Percentiles rank a stretch among this genome's conserved stretches.
Evolutionary conservation across 2,329 filamentous ascomycete genomes (phyloP).

Genomic region (Aspergillus caelatus): DNA sequence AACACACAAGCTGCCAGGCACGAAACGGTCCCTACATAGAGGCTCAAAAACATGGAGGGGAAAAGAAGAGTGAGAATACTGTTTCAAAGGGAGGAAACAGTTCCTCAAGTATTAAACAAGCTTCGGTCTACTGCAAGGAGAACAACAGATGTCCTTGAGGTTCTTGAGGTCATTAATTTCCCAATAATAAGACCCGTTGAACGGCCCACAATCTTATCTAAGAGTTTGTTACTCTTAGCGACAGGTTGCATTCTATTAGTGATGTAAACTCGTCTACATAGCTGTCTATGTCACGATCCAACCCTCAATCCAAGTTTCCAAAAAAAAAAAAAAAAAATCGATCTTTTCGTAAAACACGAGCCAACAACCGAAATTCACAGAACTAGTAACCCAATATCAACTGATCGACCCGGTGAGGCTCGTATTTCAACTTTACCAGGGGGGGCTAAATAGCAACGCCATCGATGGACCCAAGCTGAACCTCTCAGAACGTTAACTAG

Average conservation of each 20-base stretch:
- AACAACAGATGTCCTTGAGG: background rate
- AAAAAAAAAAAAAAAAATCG: background rate
- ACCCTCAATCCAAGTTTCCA: background rate
- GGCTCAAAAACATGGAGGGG: no score
- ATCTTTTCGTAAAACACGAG: background rate
- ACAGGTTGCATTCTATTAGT: background rate
- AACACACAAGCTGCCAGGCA: no score
- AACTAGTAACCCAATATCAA: background rate
- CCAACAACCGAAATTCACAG: background rate
- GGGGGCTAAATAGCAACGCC: background rate
- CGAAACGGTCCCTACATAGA: no score
- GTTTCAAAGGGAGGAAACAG: background rate
- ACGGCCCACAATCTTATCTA: background rate
- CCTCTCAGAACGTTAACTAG: background rate
- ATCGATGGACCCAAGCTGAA: background rate
- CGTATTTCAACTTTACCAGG: constrained; percentile 5
- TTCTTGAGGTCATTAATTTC: background rate
- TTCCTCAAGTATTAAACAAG: background rate
- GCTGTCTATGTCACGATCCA: background rate
- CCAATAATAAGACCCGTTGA: background rate
- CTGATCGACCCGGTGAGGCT: constrained; percentile 4
- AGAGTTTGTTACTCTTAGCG: background rate
- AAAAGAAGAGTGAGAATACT: background rate
- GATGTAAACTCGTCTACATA: background rate
- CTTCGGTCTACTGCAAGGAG: background rate